Conservation (phyloP, 805 yeast genomes). For the Ogataea sp. region DNA sequence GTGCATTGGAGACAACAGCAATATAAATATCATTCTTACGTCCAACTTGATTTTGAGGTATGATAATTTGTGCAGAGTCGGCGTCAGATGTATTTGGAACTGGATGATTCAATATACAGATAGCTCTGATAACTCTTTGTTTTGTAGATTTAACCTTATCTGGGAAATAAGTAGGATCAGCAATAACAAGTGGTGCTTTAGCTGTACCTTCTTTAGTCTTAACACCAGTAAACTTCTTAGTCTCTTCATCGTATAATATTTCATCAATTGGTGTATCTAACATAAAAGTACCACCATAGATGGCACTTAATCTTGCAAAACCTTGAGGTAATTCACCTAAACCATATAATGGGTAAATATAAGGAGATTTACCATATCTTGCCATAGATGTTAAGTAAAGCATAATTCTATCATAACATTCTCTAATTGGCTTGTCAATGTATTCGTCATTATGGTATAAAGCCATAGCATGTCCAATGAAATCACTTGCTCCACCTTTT, state of each 20-base stretch:
- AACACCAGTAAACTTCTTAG: slow-evolving; percentile 78
- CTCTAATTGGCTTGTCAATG: slow-evolving; percentile 82
- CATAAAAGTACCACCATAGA: slow-evolving; percentile 98
- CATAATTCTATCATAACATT: slow-evolving; percentile 77
- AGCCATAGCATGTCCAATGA: slow-evolving; percentile 98
- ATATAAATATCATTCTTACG: slow-evolving; percentile 92
- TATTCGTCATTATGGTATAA: slow-evolving; percentile 91
- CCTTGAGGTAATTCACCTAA: slow-evolving; percentile 99
- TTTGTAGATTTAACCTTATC: slow-evolving; percentile 68
- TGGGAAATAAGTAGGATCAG: slow-evolving; percentile 97
- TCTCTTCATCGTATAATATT: slow-evolving; percentile 62
- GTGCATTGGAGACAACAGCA: slow-evolving; percentile 83
- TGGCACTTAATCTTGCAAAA: slow-evolving; percentile 92
- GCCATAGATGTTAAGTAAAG: slow-evolving; percentile 88
- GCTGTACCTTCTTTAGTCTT: slow-evolving; percentile 88
- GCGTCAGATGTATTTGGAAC: slow-evolving; percentile 73
- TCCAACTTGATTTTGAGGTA: slow-evolving; percentile 92
- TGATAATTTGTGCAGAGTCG: slow-evolving; percentile 88
- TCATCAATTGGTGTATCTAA: slow-evolving; percentile 93
- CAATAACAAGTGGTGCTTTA: slow-evolving; percentile 87
- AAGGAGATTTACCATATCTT: slow-evolving; percentile 93
- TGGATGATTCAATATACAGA: slow-evolving; percentile 88
- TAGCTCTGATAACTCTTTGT: slow-evolving; percentile 67
- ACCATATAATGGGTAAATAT: slow-evolving; percentile 92
- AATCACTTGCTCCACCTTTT: slow-evolving; percentile 89